Base-by-base conservation (phyloP, 163 green algal species). In the Volvox carteri region DNA sequence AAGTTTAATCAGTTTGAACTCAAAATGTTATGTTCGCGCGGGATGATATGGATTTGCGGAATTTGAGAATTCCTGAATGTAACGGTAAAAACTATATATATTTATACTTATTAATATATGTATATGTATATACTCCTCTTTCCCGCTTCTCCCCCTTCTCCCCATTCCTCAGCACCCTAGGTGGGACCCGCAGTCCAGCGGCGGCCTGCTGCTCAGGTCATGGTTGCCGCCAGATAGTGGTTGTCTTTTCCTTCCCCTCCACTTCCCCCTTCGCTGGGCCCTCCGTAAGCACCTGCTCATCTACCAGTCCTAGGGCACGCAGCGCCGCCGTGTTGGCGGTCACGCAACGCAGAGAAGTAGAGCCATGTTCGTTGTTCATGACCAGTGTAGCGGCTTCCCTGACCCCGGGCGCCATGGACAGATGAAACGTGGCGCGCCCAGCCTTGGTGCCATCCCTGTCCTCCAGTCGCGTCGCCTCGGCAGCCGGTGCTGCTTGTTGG, bases 211-310 rank as follows among this genome's bases (percentile, higher is more conserved):
- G 58, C 23, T 19, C n/a, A 12, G 19, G 7, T 33, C 7, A 72
- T n/a, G n/a, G n/a, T n/a, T n/a, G n/a, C n/a, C n/a, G n/a, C n/a
- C n/a, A n/a, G n/a, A n/a, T n/a, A n/a, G n/a, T n/a, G n/a, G n/a
- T n/a, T n/a, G n/a, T n/a, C n/a, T 33, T 33, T 33, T n/a, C 7
- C 58, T 72, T 72, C 58, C 58, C 18, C 58, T 33, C 7, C 23
- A 7, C 58, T 72, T 33, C 65, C 65, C n/a, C 8, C 65, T n/a
- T n/a, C n/a, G n/a, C n/a, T n/a, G n/a, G n/a, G n/a, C n/a, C n/a
- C n/a, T n/a, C 65, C 28, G 4, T 14, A 84, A 37, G 1, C 50
- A 84, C 75, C 75, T 48, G 75, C 50, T 84, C 75, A 33, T 84
- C 75, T 16, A 72, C 33, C 75, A 84, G 50, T 16, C 33, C 48